Conservation (phyloP, 2,329 filamentous ascomycete genomes). For the Chaetomium sp. region DNA sequence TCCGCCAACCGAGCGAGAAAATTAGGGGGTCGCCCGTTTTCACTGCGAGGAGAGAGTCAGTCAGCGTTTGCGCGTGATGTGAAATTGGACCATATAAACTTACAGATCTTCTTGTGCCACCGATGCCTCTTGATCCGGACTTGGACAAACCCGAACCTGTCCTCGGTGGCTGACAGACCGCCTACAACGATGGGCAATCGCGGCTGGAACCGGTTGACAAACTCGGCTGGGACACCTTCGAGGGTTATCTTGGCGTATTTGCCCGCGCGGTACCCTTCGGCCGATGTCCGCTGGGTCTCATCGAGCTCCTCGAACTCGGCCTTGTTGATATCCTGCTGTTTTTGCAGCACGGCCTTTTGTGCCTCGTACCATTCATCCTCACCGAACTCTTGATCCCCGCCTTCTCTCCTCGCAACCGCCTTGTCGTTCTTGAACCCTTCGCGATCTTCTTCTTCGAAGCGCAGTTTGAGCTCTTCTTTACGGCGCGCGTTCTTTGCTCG, state of each 20-base stretch:
- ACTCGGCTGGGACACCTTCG: slow-evolving; percentile 84
- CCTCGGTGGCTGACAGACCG: slow-evolving; percentile 87
- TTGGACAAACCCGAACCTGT: slow-evolving; percentile 92
- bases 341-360: slow-evolving; percentile 90
- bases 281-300: slow-evolving; percentile 70
- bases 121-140: slow-evolving; percentile 94
- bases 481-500: slow-evolving; percentile 82
- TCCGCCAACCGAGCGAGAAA: slow-evolving; percentile 91
- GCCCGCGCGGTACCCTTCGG: slow-evolving; percentile 86
- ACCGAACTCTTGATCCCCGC: slow-evolving; percentile 73
- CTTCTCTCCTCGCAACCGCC: slow-evolving; percentile 64
- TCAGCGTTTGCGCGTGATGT: not conserved
- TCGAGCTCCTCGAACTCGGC: slow-evolving; percentile 86
- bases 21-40: slow-evolving; percentile 98
- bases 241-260: slow-evolving; percentile 90
- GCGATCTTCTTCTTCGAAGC: slow-evolving; percentile 97
- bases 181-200: slow-evolving; percentile 81
- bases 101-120: slow-evolving; percentile 94
- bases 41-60: slow-evolving; percentile 35
- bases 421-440: slow-evolving; percentile 93
- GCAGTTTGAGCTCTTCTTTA: slow-evolving; percentile 89
- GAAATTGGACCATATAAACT: not conserved
- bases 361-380: slow-evolving; percentile 99
- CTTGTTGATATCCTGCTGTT: slow-evolving; percentile 95
- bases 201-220: slow-evolving; percentile 74